A percentile compares a stretch with the other conserved stretches of the same genome.
Conservation (phyloP, 495 filamentous ascomycete species). For the Tuber aestivum region DNA sequence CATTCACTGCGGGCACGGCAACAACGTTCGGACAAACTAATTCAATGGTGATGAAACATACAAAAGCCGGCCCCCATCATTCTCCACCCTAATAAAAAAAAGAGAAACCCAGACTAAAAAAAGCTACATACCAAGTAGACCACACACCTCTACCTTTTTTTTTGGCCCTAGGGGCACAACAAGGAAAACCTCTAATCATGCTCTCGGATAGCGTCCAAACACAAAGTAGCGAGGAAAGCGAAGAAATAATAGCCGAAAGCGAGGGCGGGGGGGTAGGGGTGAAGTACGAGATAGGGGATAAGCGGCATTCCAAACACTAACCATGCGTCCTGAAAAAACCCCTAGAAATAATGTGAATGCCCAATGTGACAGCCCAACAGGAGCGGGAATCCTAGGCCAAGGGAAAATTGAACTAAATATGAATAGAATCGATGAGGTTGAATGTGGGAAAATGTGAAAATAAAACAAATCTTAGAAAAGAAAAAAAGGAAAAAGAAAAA, state of each 20-base stretch:
- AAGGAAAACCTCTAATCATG: constrained; percentile 1
- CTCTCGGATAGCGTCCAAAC: not conserved
- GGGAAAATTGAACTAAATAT: not conserved
- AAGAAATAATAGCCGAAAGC: not conserved
- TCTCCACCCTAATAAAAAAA: not conserved
- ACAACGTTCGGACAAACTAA: not conserved
- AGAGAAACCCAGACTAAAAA: not conserved
- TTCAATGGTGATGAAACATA: not conserved
- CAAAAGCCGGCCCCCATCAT: not conserved
- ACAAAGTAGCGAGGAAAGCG: not conserved
- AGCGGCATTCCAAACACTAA: not conserved
- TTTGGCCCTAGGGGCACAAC: not conserved
- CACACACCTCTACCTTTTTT: not conserved
- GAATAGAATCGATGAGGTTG: not conserved
- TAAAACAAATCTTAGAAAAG: not conserved
- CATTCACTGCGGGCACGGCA: not conserved
- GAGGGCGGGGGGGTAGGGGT: not conserved
- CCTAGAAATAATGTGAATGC: not conserved
- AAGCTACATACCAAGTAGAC: not conserved
- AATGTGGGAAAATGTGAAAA: not conserved
- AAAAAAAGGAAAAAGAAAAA: constrained; percentile 12
- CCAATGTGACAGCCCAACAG: not conserved
- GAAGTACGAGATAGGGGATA: not conserved
- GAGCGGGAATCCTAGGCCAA: not conserved
- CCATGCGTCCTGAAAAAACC: not conserved